These are phyloP conservation scores for Skeletonema menzelii DNA, from an alignment of 108 stramenopile species.

Conservation along the genomic window DNA sequence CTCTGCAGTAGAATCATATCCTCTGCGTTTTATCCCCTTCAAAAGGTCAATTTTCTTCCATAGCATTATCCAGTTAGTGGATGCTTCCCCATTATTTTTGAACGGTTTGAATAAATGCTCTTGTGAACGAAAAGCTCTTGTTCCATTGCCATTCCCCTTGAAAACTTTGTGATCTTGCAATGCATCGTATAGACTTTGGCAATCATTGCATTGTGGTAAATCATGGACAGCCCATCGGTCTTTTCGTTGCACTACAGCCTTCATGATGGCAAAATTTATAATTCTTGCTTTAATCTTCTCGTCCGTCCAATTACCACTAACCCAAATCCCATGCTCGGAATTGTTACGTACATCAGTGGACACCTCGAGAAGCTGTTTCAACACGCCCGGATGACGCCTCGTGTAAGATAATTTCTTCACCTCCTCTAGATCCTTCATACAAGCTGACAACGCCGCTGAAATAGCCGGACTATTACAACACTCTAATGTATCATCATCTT, in stretches of 20 bases:
- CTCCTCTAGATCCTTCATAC: constrained; percentile 47
- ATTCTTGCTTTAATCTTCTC: constrained; percentile 41
- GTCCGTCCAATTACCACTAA: constrained; percentile 28
- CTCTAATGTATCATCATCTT: constrained; percentile 47
- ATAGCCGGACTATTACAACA: constrained; percentile 47
- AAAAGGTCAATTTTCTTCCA: constrained; percentile 37
- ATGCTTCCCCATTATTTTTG: constrained; percentile 43
- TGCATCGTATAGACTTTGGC: constrained; percentile 36
- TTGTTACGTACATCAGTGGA: constrained; percentile 4
- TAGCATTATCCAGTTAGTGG: constrained; percentile 48
- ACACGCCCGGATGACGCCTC: not conserved
- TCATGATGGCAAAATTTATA: constrained; percentile 48
- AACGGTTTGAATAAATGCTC: constrained; percentile 49
- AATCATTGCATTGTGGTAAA: constrained; percentile 42
- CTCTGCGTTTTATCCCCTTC: constrained; percentile 9
- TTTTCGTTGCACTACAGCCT: constrained; percentile 47
- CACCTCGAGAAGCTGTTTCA: constrained; percentile 23
- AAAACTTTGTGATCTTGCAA: constrained; percentile 31
- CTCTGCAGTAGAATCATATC: constrained; percentile 14
- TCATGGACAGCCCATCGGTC: constrained; percentile 41
- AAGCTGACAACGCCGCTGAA: constrained; percentile 45
- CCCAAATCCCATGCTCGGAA: constrained; percentile 28
- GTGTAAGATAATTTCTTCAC: constrained; percentile 22
- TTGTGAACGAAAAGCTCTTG: constrained; percentile 23
- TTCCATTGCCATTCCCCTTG: constrained; percentile 18